Evolutionary conservation across 1,284 basidiomycete species (phyloP).

Genomic region (Macrocystidia cucumis): DNA sequence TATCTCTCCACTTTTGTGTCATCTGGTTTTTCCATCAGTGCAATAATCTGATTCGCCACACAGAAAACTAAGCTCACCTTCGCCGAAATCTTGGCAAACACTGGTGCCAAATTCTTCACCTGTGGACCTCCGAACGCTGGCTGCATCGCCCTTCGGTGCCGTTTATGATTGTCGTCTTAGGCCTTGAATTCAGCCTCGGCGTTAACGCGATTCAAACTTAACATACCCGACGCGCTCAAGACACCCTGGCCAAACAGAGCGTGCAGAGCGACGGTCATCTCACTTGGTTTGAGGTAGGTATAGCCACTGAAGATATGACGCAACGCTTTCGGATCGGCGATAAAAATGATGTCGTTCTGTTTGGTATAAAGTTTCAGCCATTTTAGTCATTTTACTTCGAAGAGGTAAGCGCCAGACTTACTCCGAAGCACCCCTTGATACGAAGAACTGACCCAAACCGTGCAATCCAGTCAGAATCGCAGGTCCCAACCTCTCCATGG

Average conservation of each 20-base stretch:
- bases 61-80: conserved; percentile 17
- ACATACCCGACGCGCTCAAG: conserved; percentile 21
- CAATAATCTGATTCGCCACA: conserved; percentile 2
- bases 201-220: not conserved
- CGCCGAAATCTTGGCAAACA: conserved; percentile 25
- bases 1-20: conserved; percentile 35
- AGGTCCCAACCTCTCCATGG: too few relatives aligned
- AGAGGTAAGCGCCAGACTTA: too few relatives aligned
- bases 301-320: conserved; percentile 32
- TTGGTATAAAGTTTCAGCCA: too few relatives aligned
- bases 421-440: too few relatives aligned
- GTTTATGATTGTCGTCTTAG: conserved; percentile 24
- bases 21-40: conserved; percentile 23
- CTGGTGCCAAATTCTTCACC: conserved; percentile 21
- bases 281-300: conserved; percentile 24
- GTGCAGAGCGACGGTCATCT: conserved; percentile 21
- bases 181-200: not conserved
- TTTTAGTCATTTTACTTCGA: too few relatives aligned
- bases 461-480: too few relatives aligned
- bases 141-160: conserved; percentile 27
- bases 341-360: conserved; percentile 30
- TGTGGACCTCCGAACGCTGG: conserved; percentile 28
- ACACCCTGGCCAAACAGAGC: conserved; percentile 21
- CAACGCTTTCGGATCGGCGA: conserved; percentile 33
- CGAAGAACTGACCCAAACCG: too few relatives aligned